Base-by-base conservation (phyloP, 495 filamentous ascomycete genomes). In the Evansstolkia leycettana region DNA sequence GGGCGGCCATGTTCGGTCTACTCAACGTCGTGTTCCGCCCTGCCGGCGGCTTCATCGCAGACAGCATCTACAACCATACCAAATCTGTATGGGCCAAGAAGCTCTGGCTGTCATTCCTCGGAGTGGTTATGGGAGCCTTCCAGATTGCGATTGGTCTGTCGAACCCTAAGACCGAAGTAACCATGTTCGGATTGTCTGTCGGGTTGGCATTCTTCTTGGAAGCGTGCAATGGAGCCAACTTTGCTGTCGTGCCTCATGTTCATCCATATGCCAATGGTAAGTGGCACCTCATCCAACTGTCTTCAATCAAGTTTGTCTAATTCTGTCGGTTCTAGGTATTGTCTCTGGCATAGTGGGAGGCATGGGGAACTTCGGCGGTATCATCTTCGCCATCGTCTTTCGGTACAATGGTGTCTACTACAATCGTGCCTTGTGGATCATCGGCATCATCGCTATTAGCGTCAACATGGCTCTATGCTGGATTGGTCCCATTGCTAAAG, bases 1-100 rank as follows among this genome's bases (percentile, higher is more conserved):
- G 80, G 78, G 82, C 84, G 0, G 83, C 87, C 36, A 89, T 92
- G 77, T 94, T 92, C 51, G 87, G 87, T 7, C 77, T 94, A 33
- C 62, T 94, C 17, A 93, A 94, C 55, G 61, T 89, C 23, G 54
- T 80, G 36, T 82, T 72, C 36, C 72, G 87, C 1, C 87, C 87
- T 0, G 46, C 74, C 0, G 87, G 87, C 29, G 87, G 87, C 1
- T 67, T 83, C 11, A 40, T 85, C 9, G 68, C 73, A 2, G 87
- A 94, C 42, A 16, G 79, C n/a, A 48, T 88, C 2, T 93, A 88
- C 64, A 63, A 58, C 13, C 47, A 47, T 15, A 74, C 70, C 1
- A 67, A 71, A 2, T 75, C 46, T 27, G 58, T 88, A 12, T 84
- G 81, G 75, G 69, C 66, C 17, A 93, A 93, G 72, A 93, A 92